Percentiles rank a stretch among this genome's conserved stretches.
Conservation (phyloP, 1,284 basidiomycete genomes). For the Uromyces viciae-fabae region DNA sequence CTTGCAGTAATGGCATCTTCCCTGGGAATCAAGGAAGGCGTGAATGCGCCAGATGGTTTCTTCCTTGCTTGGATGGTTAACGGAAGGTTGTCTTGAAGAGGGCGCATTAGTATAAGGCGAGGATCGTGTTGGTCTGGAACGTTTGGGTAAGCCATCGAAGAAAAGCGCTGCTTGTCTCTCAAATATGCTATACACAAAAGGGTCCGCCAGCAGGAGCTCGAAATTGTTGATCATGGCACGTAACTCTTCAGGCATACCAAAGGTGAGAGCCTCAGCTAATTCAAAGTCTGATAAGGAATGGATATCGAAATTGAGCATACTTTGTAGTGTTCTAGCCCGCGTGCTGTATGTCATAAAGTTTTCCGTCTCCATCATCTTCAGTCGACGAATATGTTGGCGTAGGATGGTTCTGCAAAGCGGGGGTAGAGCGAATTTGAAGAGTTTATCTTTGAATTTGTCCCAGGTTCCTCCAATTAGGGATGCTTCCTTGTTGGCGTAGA, state of each 20-base stretch:
- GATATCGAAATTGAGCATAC: background rate
- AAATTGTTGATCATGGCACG: background rate
- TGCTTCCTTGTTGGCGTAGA: background rate
- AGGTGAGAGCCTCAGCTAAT: background rate
- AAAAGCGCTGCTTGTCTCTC: background rate
- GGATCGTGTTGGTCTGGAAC: too few species aligned
- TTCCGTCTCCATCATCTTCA: background rate
- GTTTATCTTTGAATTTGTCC: background rate
- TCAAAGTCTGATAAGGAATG: background rate
- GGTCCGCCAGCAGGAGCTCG: background rate
- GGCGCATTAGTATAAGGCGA: too few species aligned
- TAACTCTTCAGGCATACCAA: background rate
- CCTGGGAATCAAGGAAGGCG: constrained; percentile 8
- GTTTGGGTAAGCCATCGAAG: too few species aligned
- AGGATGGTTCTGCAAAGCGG: background rate
- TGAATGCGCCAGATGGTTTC: background rate
- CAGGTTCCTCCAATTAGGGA: background rate
- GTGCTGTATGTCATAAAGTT: background rate
- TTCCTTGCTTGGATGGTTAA: too few species aligned
- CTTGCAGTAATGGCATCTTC: background rate
- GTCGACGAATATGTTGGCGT: background rate
- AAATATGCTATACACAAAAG: background rate
- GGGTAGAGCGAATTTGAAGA: background rate
- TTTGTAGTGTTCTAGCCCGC: background rate
- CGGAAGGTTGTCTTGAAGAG: too few species aligned